Base-by-base conservation (phyloP, 2,329 filamentous ascomycete genomes). In the Neopestalotiopsis sp. region DNA sequence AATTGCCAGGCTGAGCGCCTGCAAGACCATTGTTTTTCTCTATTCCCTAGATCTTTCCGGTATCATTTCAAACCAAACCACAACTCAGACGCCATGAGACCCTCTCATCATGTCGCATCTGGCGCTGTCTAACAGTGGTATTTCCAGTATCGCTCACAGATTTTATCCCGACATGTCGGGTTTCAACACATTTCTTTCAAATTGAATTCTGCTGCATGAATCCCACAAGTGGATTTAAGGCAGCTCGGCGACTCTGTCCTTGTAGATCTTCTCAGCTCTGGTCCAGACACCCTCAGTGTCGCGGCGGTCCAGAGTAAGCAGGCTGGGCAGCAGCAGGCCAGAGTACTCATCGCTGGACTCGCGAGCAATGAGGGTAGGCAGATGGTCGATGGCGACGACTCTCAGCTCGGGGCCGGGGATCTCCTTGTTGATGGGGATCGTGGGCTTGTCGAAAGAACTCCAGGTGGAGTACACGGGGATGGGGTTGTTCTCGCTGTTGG, bases 341-440 rank as follows among this genome's bases (percentile, higher is more conserved):
- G 91, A 94, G 83, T 97, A 98, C 24, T 91, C 91, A 82, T 98
- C 94, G 58, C 90, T 94, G 32, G 94, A 91, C 83, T 98, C 95
- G 66, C 95, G 87, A 1, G 95, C 93, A 49, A 98, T 85, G 73
- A 98, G 88, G 66, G 90, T 92, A 4, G 94, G 94, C 66, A 97
- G 86, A 78, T 97, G 94, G 80, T 97, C 93, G 76, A 97, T 96
- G 79, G 90, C 92, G 81, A 98, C 97, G 74, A 98, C 93, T 62
- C 88, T 91, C 68, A 97, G 82, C 7, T 88, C 86, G 0, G 89
- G 87, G 3, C 52, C 52, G 66, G 84, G 78, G 81, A 85, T 76
- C 83, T 88, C 72, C 86, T 89, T 80, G 42, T 89, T 84, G 30
- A 96, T 92, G 1, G 90, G 87, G 0, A 97, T 91, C 1, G 94